Conservation (phyloP, 768 basidiomycete genomes). For the Mycena haematopus region DNA sequence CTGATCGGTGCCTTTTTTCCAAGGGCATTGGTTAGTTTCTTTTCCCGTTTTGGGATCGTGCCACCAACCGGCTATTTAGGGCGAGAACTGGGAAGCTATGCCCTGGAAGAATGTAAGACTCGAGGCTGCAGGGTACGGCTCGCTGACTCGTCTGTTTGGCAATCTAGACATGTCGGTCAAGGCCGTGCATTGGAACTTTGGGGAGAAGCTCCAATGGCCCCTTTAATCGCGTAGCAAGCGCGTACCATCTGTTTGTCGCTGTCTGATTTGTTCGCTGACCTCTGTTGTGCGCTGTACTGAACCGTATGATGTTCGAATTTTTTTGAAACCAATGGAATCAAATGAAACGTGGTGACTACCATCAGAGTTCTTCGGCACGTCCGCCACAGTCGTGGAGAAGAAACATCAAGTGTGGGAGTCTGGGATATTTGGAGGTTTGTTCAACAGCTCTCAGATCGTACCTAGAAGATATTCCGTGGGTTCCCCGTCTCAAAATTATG, state of each 20-base stretch:
- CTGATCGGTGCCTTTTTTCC: slow-evolving; percentile 1
- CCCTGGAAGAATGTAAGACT: slow-evolving; percentile 74
- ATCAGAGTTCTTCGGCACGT: slow-evolving; percentile 15
- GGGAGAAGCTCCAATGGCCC: slow-evolving; percentile 81
- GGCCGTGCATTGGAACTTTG: slow-evolving; percentile 89
- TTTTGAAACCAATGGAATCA: slow-evolving; percentile 11
- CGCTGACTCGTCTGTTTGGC: slow-evolving; percentile 47
- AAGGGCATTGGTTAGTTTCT: slow-evolving; percentile 22
- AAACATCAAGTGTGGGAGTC: slow-evolving; percentile 7
- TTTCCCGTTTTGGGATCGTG: not conserved
- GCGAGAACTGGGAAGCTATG: slow-evolving; percentile 86
- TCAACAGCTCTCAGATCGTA: slow-evolving; percentile 17
- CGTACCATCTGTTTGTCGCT: not conserved
- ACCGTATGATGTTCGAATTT: slow-evolving; percentile 4
- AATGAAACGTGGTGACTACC: slow-evolving; percentile 22
- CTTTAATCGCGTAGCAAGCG: slow-evolving; percentile 46
- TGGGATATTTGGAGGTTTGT: not conserved
- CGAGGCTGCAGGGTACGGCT: slow-evolving; percentile 36
- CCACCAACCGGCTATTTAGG: slow-evolving; percentile 50
- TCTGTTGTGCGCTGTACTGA: slow-evolving; percentile 9
- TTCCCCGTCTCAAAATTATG: not conserved
- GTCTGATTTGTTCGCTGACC: slow-evolving; percentile 1
- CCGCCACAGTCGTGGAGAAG: slow-evolving; percentile 3
- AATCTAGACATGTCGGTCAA: slow-evolving; percentile 70
- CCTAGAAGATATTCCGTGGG: not conserved